Evolutionary conservation across 2,329 filamentous ascomycete species (phyloP).

Genomic region (Pseudogymnoascus sp.): DNA sequence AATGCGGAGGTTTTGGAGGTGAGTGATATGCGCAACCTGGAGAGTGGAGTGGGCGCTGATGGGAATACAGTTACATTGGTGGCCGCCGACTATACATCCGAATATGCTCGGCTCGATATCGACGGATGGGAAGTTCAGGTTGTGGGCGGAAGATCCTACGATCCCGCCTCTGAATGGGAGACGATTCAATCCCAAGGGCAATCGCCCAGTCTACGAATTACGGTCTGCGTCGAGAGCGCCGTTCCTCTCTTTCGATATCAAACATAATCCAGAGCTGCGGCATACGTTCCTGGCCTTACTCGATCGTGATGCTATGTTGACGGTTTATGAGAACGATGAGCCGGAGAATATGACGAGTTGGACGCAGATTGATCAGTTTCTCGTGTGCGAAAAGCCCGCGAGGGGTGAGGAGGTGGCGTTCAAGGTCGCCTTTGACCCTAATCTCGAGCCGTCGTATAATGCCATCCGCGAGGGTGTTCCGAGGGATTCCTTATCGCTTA

Average conservation of each 20-base stretch:
- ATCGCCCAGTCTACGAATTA: conserved; percentile 45
- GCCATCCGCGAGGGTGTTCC: conserved; percentile 76
- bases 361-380: conserved; percentile 66
- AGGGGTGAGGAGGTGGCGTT: conserved; percentile 84
- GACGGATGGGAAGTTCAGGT: conserved; percentile 80
- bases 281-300: conserved; percentile 83
- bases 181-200: conserved; percentile 68
- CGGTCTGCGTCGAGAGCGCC: conserved; percentile 32
- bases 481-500: conserved; percentile 68
- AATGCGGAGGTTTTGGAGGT: conserved; percentile 86
- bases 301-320: conserved; percentile 71
- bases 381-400: conserved; percentile 61
- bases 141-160: conserved; percentile 87
- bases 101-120: conserved; percentile 82
- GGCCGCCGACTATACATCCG: conserved; percentile 79
- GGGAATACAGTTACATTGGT: conserved; percentile 71
- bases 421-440: conserved; percentile 80
- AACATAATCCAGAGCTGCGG: conserved; percentile 67
- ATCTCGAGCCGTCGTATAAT: conserved; percentile 70
- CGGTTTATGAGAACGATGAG: conserved; percentile 77
- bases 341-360: conserved; percentile 75
- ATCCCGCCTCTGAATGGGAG: conserved; percentile 67
- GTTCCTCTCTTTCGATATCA: conserved; percentile 75
- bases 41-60: conserved; percentile 8
- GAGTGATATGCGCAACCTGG: conserved; percentile 29